phyloP scores from a whole-genome alignment of 1,139 yeast genomes.

The Nematodospora anomalae region DNA sequence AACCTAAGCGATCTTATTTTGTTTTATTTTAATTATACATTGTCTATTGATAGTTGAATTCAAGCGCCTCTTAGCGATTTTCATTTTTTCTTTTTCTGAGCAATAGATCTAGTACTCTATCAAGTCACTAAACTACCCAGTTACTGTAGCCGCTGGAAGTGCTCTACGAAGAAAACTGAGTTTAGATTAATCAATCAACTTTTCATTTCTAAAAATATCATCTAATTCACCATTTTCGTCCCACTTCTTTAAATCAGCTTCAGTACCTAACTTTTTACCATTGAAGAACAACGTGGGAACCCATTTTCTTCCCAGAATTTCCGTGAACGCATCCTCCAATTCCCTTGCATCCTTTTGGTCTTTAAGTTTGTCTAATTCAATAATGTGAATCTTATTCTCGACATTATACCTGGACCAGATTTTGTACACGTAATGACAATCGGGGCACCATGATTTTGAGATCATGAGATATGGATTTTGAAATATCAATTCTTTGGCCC shows the following conservation, averaged over 20 bases:
- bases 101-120: no score
- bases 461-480: slow-evolving; percentile 54
- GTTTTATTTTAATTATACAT: no score
- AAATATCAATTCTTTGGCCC: slow-evolving; percentile 46
- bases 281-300: slow-evolving; percentile 69
- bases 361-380: slow-evolving; percentile 60
- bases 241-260: slow-evolving; percentile 47
- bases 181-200: slow-evolving; percentile 26
- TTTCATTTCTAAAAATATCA: slow-evolving; percentile 41
- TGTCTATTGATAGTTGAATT: no score
- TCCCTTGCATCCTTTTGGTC: slow-evolving; percentile 52
- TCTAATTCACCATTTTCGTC: slow-evolving; percentile 45
- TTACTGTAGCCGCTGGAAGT: no score
- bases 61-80: no score
- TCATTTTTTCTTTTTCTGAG: no score
- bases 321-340: slow-evolving; percentile 60
- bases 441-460: slow-evolving; percentile 78
- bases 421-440: slow-evolving; percentile 61
- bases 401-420: slow-evolving; percentile 56
- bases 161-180: no score
- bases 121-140: no score
- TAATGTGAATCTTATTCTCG: slow-evolving; percentile 45
- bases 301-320: slow-evolving; percentile 64
- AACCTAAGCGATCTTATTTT: background rate
- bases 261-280: slow-evolving; percentile 64